Evolutionary conservation across 2,329 filamentous ascomycete species (phyloP), one percentile per base, ranked within the genome.

Genomic region (Fusarium burgessii): DNA sequence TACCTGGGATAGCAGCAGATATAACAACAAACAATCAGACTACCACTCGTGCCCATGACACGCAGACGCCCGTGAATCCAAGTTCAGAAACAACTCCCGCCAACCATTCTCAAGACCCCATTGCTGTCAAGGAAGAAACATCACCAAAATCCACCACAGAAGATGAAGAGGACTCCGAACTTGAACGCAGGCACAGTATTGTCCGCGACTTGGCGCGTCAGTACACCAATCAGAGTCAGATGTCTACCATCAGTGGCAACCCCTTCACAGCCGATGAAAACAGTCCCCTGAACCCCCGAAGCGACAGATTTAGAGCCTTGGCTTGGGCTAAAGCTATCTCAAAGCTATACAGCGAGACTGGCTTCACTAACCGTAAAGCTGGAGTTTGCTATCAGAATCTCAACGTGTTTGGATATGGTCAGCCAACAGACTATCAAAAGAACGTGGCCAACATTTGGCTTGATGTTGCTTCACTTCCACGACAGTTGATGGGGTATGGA

Each of bases 331-430:
- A 74, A 11, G 57, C 72, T 2, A 50, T 74, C n/a, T 52, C 72
- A 7, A 72, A 66, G 18, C 35, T 74, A 4, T 55, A 69, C 2
- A 57, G 61, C 9, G 72, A 74, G 11, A 62, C 59, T 14, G 64
- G 67, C 3, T 51, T 75, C 4, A 49, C 61, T 1, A 36, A 59
- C 2, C 72, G 68, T 2, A 73, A 74, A n/a, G 84, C 87, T 0
- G 90, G 91, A 32, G 84, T 92, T 33, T 84, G 85, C 36, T 92
- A 90, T 79, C 85, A 87, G 77, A 86, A 91, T 72, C 81, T 92
- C 54, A 91, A 86, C 66, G 88, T 91, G 8, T 89, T 89, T 74
- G 90, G 90, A n/a, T 92, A 87, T 74, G 90, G 90, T n/a, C 86
- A 86, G 45, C 83, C 87, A 0, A 91, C 90, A 0, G 90, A 92